Evolutionary conservation across 1,284 basidiomycete genomes (phyloP).

Genomic region (Schizopora paradoxa): DNA sequence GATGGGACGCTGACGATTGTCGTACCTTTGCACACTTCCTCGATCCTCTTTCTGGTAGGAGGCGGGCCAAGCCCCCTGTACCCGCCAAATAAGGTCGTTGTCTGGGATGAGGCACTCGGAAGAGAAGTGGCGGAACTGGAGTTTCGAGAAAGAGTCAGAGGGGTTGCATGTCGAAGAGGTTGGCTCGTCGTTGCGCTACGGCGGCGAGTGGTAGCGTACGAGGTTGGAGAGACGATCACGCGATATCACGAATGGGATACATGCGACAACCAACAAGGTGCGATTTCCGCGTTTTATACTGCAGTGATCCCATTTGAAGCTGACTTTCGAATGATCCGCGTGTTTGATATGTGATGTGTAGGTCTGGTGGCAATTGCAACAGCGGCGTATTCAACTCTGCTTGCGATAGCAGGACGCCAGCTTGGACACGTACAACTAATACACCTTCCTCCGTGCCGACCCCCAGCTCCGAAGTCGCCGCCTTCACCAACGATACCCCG

Average conservation of each 20-base stretch:
- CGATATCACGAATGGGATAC: constrained; percentile 85
- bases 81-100: constrained; percentile 88
- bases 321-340: constrained; percentile 11
- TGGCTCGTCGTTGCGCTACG: constrained; percentile 82
- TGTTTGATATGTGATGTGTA: constrained; percentile 29
- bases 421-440: constrained; percentile 88
- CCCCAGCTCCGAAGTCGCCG: constrained; percentile 39
- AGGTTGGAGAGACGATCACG: constrained; percentile 55
- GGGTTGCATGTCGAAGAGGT: constrained; percentile 73
- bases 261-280: constrained; percentile 82
- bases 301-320: constrained; percentile 11
- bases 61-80: constrained; percentile 89
- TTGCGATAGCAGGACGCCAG: constrained; percentile 86
- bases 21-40: constrained; percentile 77
- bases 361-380: constrained; percentile 83
- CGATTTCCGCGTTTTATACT: constrained; percentile 23
- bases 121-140: constrained; percentile 85
- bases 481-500: constrained; percentile 41
- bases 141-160: constrained; percentile 83
- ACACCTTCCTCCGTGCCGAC: constrained; percentile 74
- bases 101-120: constrained; percentile 80
- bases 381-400: constrained; percentile 68
- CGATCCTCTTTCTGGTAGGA: constrained; percentile 84
- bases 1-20: constrained; percentile 77
- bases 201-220: constrained; percentile 75